Evolutionary conservation across 768 basidiomycete genomes (phyloP), one percentile per base, ranked within the genome.

Genomic region (Hygrophoropsis aurantiaca): DNA sequence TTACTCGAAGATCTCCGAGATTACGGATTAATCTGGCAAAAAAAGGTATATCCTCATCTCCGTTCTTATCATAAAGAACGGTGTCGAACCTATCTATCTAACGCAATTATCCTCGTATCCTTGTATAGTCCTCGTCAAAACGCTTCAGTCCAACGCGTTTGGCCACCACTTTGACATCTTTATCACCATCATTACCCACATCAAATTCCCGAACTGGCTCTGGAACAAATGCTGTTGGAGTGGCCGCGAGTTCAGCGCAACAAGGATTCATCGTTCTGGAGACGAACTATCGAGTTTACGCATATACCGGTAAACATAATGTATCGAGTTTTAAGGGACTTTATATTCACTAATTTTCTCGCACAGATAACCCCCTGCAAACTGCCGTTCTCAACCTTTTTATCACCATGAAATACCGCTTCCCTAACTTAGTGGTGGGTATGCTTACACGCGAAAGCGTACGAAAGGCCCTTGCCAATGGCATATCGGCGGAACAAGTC

Each of bases 211-310:
- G 63, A 2, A 55, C 61, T 19, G 52, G 49, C 26, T 43, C 61
- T 10, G 51, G 47, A 11, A 19, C 61, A n/a, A 25, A 25, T 18
- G 53, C 57, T 5, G 53, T 65, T 11, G 52, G 66, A 35, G 51
- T 65, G 46, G 73, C 81, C 10, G 76, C 76, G 24, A 74, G 75
- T 40, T 79, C 79, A 37, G 77, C 79, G 25, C 75, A 84, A 60
- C 83, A 95, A 65, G 92, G 94, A 11, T 98, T 97, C 73, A 87
- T 98, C 56, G 84, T 98, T 55, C 77, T 99, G 35, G 97, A 99
- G 73, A 98, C 97, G 16, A 98, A 99, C 72, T 98, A 97, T 72
- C 87, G 94, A 55, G 72, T 99, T 53, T 99, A 98, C 64, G 97
- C 97, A 4, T 99, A 99, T 67, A 99, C 97, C 27, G 87, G 94